Percentiles rank a stretch among this genome's conserved stretches.
These are phyloP conservation scores for Syzygium syzygioides DNA, from an alignment of 441 rosid genomes.

Conservation along the genomic window DNA sequence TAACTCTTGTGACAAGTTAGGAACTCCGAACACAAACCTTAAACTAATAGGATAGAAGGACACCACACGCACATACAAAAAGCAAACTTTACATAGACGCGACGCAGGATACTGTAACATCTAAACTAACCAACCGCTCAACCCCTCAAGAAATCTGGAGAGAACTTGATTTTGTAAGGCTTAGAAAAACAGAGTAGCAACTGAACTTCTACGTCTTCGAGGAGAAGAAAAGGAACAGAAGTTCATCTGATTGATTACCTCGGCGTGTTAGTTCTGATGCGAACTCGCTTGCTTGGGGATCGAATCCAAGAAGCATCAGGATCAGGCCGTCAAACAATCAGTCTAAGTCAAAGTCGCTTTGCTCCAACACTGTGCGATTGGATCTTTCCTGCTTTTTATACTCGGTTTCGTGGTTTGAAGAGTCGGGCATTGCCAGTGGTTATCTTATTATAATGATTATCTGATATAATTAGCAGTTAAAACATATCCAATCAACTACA, in stretches of 20 bases:
- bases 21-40: not conserved
- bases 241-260: not conserved
- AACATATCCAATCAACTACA: not conserved
- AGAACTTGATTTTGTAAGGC: not conserved
- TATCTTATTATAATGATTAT: not conserved
- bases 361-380: not conserved
- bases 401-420: not conserved
- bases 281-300: not conserved
- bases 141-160: not conserved
- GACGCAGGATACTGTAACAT: too few species aligned
- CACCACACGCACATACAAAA: not conserved
- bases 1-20: not conserved
- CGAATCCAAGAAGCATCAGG: not conserved
- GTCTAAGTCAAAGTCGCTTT: not conserved
- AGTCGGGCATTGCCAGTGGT: not conserved
- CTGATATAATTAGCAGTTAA: not conserved
- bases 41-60: too few species aligned
- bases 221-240: not conserved
- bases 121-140: not conserved
- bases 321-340: not conserved
- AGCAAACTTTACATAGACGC: not conserved
- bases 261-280: not conserved
- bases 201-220: not conserved
- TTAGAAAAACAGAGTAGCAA: not conserved
- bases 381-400: not conserved